phyloP scores from a whole-genome alignment of 2,329 filamentous ascomycete species.

The Ophiostoma populinum region DNA sequence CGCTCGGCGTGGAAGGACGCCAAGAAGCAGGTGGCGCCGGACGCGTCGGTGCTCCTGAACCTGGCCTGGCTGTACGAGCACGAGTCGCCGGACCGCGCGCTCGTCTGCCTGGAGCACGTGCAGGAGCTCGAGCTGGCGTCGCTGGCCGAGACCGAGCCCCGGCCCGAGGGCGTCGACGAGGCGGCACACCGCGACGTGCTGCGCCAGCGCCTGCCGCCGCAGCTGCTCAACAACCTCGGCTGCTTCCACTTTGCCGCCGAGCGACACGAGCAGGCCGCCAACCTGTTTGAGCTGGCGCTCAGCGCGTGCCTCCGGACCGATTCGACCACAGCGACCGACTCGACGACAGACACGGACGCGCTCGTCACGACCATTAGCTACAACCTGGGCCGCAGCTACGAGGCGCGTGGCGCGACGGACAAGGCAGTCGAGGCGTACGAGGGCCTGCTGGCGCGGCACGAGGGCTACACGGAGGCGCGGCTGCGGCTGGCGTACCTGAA shows the following conservation, averaged over 20 bases:
- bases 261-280: conserved; percentile 60
- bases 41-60: conserved; percentile 79
- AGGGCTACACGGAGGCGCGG: conserved; percentile 82
- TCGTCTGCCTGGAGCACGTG: conserved; percentile 82
- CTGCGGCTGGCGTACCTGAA: conserved; percentile 83
- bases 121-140: conserved; percentile 71
- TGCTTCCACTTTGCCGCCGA: conserved; percentile 88
- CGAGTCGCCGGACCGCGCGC: conserved; percentile 72
- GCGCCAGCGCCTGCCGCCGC: conserved; percentile 67
- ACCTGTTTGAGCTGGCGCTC: conserved; percentile 83
- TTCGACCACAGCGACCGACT: conserved; percentile 42
- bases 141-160: conserved; percentile 37
- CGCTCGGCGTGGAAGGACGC: conserved; percentile 82
- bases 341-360: conserved; percentile 65
- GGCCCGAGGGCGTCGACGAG: conserved; percentile 42
- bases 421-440: conserved; percentile 83
- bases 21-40: conserved; percentile 65
- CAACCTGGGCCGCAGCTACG: conserved; percentile 86
- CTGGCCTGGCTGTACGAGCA: conserved; percentile 79
- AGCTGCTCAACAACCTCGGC: conserved; percentile 91
- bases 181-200: conserved; percentile 41
- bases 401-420: conserved; percentile 63
- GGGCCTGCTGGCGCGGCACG: conserved; percentile 65
- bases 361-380: conserved; percentile 92
- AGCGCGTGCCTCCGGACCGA: conserved; percentile 71